These are phyloP conservation scores for Citrus australasica DNA, from an alignment of 345 rosid species.

Conservation along the genomic window DNA sequence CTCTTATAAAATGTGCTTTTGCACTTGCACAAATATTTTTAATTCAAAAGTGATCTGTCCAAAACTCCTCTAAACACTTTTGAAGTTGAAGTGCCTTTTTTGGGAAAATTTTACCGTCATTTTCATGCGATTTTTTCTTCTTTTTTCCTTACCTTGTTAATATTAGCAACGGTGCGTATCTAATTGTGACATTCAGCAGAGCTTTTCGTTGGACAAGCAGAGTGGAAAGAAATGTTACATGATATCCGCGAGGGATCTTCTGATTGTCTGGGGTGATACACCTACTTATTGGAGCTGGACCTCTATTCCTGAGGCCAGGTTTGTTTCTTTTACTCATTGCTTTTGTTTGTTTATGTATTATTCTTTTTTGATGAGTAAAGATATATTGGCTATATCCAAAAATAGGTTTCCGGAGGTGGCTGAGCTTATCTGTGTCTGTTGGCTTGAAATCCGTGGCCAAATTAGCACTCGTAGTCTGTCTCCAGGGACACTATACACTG, in stretches of 20 bases:
- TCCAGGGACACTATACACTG: constrained; percentile 35
- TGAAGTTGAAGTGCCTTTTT: too few species aligned
- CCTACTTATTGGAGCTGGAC: constrained; percentile 56
- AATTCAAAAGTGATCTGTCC: too few species aligned
- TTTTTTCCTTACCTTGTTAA: neutral
- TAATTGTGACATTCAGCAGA: neutral
- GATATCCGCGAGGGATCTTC: constrained; percentile 53
- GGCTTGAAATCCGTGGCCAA: constrained; percentile 50
- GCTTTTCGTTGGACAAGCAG: constrained; percentile 47
- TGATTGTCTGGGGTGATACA: constrained; percentile 49
- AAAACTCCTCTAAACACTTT: too few species aligned
- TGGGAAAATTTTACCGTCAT: too few species aligned
- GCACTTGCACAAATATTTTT: too few species aligned
- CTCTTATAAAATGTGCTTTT: neutral
- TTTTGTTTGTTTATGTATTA: neutral
- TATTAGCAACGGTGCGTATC: neutral
- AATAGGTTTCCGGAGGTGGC: constrained; percentile 2
- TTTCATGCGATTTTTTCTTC: neutral
- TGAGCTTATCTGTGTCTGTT: constrained; percentile 37
- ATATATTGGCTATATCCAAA: neutral
- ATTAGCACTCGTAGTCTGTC: constrained; percentile 41
- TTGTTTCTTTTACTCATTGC: neutral
- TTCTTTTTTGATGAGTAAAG: neutral
- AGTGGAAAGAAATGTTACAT: constrained; percentile 63
- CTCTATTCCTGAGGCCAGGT: constrained; percentile 33